Evolutionary conservation across 169 alveolate species (phyloP), one percentile per base, ranked within the genome.

Genomic region (Cryptosporidium meleagridis): DNA sequence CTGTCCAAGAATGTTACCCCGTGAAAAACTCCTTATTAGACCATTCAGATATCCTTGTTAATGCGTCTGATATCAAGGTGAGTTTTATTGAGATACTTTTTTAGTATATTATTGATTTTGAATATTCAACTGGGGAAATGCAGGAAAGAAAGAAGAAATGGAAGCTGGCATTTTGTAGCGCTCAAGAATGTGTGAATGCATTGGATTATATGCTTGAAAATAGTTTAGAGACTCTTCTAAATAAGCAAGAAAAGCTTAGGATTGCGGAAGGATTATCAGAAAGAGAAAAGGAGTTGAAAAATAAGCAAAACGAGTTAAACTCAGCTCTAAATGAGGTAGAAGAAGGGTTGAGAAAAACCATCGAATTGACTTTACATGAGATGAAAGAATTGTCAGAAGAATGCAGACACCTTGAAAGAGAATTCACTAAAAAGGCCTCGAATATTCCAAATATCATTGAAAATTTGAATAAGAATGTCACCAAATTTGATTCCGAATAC

Each of bases 1-100:
- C 89, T 12, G 48, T 80, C 29, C 89, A 80, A 39, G 75, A 80
- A 65, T 80, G 80, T 26, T 62, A 69, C 33, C 89, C 89, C 8
- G 41, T 80, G 23, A 80, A 67, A 33, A 80, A 80, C 55, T 26
- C 89, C 16, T 16, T 41, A 3, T 48, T 80, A 48, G 75, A 80
- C 14, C 59, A 62, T 45, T 80, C 89, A 3, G 75, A 65, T 16
- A 65, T 80, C n/a, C 41, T 80, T 6, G 29, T 29, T 18, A 80
- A 37, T 48, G 26, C 55, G 1, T 12, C 62, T 3, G 75, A 80
- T 41, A 39, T 80, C 6, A 44, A 65, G 75, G 89, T 80, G 62
- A 31, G 89, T 80, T 41, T 21, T 10, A 21, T 5, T n/a, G 37
- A 21, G 39, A 14, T 8, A 52, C 12, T 33, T 23, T 10, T 23